A percentile compares a stretch with the other conserved stretches of the same genome.
phyloP scores from a whole-genome alignment of 805 yeast species.

The Metschnikowia sp. region DNA sequence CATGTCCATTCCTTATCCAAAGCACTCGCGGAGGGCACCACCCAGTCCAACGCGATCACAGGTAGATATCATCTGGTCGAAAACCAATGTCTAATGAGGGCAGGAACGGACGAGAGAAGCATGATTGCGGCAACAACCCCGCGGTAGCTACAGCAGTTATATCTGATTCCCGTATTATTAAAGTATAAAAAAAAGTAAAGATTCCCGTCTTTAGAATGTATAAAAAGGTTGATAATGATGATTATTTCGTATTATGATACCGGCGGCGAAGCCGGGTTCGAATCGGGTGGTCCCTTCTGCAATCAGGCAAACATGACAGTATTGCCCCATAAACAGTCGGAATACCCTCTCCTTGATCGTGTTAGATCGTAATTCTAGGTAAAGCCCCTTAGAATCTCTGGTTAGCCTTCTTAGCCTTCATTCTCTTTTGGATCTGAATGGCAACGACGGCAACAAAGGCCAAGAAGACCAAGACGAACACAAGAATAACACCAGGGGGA shows the following conservation, averaged over 20 bases:
- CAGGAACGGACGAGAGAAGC: too few species aligned
- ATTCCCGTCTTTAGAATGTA: constrained; percentile 19
- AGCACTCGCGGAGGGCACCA: too few species aligned
- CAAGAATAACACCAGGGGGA: constrained; percentile 74
- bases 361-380: neutral
- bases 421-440: constrained; percentile 37
- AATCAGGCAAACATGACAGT: neutral
- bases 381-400: constrained; percentile 18
- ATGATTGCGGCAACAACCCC: too few species aligned
- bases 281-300: neutral
- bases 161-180: constrained; percentile 21
- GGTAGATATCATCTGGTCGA: too few species aligned
- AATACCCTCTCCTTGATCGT: neutral
- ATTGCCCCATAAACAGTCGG: neutral
- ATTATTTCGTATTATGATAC: neutral
- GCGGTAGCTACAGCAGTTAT: neutral
- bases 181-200: constrained; percentile 16
- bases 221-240: constrained; percentile 17
- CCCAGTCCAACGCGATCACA: too few species aligned
- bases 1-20: too few species aligned
- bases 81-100: too few species aligned
- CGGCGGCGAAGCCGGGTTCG: neutral
- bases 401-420: constrained; percentile 41
- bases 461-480: constrained; percentile 55
- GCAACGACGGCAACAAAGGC: constrained; percentile 36